A percentile compares a stretch with the other conserved stretches of the same genome.
These are phyloP conservation scores for Ilyonectria robusta DNA, from an alignment of 2,329 filamentous ascomycete species.

Conservation along the genomic window DNA sequence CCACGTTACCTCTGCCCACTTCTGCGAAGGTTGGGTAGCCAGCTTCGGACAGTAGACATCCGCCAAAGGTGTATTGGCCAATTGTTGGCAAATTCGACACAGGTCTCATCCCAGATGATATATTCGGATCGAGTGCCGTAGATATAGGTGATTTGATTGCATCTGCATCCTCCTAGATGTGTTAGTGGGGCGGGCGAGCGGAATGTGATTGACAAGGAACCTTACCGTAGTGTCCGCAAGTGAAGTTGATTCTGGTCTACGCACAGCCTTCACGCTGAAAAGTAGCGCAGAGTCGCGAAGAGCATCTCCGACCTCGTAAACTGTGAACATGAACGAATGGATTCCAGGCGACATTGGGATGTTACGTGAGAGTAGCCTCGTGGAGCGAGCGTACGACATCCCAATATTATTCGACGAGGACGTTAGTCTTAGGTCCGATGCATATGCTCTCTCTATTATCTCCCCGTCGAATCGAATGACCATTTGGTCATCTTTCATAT, in stretches of 20 bases:
- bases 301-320: background rate
- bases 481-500: background rate
- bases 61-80: background rate
- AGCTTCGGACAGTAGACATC: background rate
- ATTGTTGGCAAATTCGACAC: background rate
- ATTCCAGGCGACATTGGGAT: background rate
- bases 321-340: background rate
- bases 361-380: background rate
- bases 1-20: background rate
- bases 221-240: background rate
- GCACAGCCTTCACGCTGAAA: background rate
- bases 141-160: background rate
- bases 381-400: background rate
- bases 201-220: background rate
- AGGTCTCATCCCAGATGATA: background rate
- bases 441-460: background rate
- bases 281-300: background rate
- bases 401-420: background rate
- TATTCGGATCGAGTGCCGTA: background rate
- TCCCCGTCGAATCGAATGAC: background rate
- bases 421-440: background rate
- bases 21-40: background rate
- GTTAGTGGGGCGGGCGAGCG: no score
- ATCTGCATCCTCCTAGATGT: background rate
- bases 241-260: background rate